Base-by-base conservation (phyloP, 2,329 filamentous ascomycete species). In the Pseudogymnoascus sp. region DNA sequence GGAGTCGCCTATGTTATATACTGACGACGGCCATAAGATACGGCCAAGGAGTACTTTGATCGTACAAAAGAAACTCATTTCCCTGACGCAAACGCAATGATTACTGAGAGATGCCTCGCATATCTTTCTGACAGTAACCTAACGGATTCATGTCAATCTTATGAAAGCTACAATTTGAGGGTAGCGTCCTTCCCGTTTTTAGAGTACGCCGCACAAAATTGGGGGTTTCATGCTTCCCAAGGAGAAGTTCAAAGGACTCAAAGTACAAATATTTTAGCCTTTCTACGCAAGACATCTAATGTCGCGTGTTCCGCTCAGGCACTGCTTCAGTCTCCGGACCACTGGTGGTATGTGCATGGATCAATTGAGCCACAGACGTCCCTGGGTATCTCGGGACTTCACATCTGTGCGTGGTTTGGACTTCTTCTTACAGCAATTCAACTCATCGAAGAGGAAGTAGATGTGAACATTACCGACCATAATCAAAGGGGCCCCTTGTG, bases 401-500 rank as follows among this genome's bases (percentile, higher is more conserved):
- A 57, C 48, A 57, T 57, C 8, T 57, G n/a, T 7, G 48, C 48
- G 19, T 57, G 48, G 48, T 57, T 57, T 57, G 48, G 48, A 34
- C 48, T 57, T 19, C 25, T 19, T 19, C 31, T 6, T 19, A 19
- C 10, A 13, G 25, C 25, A 31, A 57, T 7, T 34, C 48, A 57
- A 34, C 48, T 57, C 25, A 19, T 57, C 25, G 48, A 57, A 57
- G 25, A 34, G 2, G 8, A 34, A 7, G 6, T 19, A 11, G 25
- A 57, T 31, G 48, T 57, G 25, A 19, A 57, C 19, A 31, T 57
- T 19, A 4, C 13, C 25, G 48, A 57, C 14, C 10, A 57, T 1
- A 57, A 57, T 34, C n/a, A 57, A 31, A 57, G 48, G 10, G 10
- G 25, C 4, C 48, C 48, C 10, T 57, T 57, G n/a, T 57, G 48